Base-by-base conservation (phyloP, 139 green algal species). In the Micromonas pusilla region DNA sequence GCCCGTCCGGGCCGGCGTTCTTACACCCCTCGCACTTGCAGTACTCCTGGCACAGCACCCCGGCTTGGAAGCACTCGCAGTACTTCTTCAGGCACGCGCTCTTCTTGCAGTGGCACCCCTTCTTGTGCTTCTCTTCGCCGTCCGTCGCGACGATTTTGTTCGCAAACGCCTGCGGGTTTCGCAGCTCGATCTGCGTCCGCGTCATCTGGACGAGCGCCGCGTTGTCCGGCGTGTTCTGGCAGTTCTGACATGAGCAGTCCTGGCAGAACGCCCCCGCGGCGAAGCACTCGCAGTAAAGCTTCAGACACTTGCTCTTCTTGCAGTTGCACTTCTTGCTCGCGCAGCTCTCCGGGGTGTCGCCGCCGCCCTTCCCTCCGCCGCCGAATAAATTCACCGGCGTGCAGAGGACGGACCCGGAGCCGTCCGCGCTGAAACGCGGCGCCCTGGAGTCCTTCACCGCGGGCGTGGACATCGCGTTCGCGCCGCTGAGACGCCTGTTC, bases 61-160 rank as follows among this genome's bases (percentile, higher is more conserved):
- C 90, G 37, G 91, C 92, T 88, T 97, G 92, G 84, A 91, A 98
- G 89, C 94, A 98, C 85, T 98, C 94, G 85, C 94, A 98, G 86
- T 98, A 98, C 88, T 97, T 97, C 72, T 98, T 98, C 36, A 91
- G 87, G 89, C 94, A 98, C 72, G 90, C 82, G 52, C 83, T 91
- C 66, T 89, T 91, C 75, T 89, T 90, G 89, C 92, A 97, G 79
- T 91, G 85, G 83, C 92, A 97, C 62, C 92, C 91, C 2, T 86
- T 88, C 72, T 88, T 86, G 85, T 97, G 92, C 6, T 52, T 26
- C n/a, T 25, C 62, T 5, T 21, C 52, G 26, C 36, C 81, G 74
- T 72, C 32, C 2, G 52, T 36, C 16, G 62, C 73, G 2, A 84
- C 54, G 54, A 88, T 85, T 70, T 87, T 88, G 38, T 74, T 80